These are phyloP conservation scores for Spencermartinsiella ligniputridi DNA, from an alignment of 1,139 yeast genomes.

Conservation along the genomic window DNA sequence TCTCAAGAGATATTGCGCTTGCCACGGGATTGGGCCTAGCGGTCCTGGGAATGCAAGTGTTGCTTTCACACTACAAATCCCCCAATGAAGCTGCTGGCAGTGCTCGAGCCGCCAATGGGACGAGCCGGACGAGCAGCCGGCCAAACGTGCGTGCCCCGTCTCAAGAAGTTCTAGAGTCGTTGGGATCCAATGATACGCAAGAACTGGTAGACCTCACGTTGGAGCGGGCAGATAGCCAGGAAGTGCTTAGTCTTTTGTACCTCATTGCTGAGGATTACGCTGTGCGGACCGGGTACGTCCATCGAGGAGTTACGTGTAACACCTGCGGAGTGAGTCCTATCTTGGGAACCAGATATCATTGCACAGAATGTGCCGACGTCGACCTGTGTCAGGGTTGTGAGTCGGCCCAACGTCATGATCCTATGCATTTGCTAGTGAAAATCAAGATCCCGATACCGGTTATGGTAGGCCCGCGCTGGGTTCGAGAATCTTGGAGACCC, in stretches of 20 bases:
- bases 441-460: constrained; percentile 30
- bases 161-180: neutral
- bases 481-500: constrained; percentile 20
- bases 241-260: constrained; percentile 23
- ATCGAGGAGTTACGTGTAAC: constrained; percentile 32
- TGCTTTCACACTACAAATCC: neutral
- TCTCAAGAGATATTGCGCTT: neutral
- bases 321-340: constrained; percentile 31
- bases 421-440: constrained; percentile 23
- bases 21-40: constrained; percentile 4
- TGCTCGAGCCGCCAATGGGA: too few species aligned
- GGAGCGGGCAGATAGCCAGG: constrained; percentile 14
- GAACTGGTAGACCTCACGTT: constrained; percentile 3
- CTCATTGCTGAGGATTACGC: constrained; percentile 25
- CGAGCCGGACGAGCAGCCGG: neutral
- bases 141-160: neutral
- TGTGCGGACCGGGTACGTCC: constrained; percentile 20
- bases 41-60: neutral
- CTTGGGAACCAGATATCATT: constrained; percentile 28
- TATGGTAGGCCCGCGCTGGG: constrained; percentile 27
- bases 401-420: constrained; percentile 21
- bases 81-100: neutral
- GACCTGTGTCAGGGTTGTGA: constrained; percentile 33
- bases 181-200: constrained; percentile 7
- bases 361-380: constrained; percentile 32